phyloP scores from a whole-genome alignment of 306 rosid species.

The Cercis canadensis region DNA sequence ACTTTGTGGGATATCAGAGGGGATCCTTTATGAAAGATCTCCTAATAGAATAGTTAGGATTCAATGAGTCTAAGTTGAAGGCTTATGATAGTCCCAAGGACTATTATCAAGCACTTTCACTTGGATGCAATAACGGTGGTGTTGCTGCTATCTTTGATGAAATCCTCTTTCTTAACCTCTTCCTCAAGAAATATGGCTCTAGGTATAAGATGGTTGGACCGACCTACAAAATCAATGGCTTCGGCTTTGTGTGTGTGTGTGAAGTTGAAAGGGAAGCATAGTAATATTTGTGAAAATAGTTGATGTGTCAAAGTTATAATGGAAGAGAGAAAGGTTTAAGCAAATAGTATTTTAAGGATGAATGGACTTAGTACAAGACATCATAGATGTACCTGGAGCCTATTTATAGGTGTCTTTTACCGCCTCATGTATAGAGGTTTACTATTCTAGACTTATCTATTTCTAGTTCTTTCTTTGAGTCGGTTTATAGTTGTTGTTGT shows the following conservation, averaged over 20 bases:
- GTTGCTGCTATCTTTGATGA: conserved; percentile 58
- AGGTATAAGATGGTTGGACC: conserved; percentile 54
- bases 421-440: too few relatives aligned
- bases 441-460: too few relatives aligned
- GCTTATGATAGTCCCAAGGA: conserved; percentile 28
- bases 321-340: too few relatives aligned
- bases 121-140: conserved; percentile 48
- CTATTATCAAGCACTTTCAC: conserved; percentile 38
- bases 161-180: conserved; percentile 45
- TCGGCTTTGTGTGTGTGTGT: conserved; percentile 61
- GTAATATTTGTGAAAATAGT: too few relatives aligned
- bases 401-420: too few relatives aligned
- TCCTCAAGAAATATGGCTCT: conserved; percentile 43
- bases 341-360: too few relatives aligned
- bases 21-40: conserved; percentile 35
- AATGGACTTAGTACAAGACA: too few relatives aligned
- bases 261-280: too few relatives aligned
- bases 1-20: conserved; percentile 38
- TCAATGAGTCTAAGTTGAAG: conserved; percentile 37
- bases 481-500: too few relatives aligned
- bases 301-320: too few relatives aligned
- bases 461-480: too few relatives aligned
- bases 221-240: conserved; percentile 50
- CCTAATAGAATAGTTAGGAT: conserved; percentile 28
- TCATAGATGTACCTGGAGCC: too few relatives aligned